Evolutionary conservation across 2,329 filamentous ascomycete species (phyloP).

Genomic region (Talaromyces sp.): DNA sequence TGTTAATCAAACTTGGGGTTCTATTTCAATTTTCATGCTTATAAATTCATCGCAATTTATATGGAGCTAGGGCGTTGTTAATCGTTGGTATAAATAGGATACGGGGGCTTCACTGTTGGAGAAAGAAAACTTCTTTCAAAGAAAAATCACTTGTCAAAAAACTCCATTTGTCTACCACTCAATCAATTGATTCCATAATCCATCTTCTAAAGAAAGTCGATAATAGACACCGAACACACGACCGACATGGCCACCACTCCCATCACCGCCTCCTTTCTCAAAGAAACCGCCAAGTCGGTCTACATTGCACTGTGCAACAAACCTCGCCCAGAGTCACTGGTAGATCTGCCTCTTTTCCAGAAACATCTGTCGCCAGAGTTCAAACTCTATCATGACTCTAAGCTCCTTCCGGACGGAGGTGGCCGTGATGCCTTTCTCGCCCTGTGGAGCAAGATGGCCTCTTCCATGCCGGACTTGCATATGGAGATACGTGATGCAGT

Average conservation of each 20-base stretch:
- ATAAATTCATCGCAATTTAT: background rate
- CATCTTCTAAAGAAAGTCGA: background rate
- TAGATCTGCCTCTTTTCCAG: background rate
- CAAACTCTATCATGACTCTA: background rate
- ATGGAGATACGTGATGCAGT: background rate
- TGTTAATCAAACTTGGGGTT: background rate
- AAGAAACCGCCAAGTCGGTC: background rate
- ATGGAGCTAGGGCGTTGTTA: background rate
- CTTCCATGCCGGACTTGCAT: background rate
- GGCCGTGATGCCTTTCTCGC: background rate
- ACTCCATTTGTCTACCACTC: background rate
- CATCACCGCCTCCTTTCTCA: background rate
- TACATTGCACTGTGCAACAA: background rate
- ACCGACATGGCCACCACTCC: background rate
- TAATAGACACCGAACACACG: background rate
- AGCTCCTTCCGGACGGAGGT: background rate
- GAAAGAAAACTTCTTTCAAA: no score
- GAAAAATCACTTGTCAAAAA: background rate
- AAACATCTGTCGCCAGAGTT: background rate
- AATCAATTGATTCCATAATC: background rate
- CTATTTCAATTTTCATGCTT: background rate
- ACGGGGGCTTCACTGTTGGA: no score
- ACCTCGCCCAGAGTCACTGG: background rate
- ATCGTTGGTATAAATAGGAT: background rate
- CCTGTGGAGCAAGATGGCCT: background rate